Evolutionary conservation across 2,329 filamentous ascomycete genomes (phyloP), one percentile per base, ranked within the genome.

Genomic region (Penicillium sp.): DNA sequence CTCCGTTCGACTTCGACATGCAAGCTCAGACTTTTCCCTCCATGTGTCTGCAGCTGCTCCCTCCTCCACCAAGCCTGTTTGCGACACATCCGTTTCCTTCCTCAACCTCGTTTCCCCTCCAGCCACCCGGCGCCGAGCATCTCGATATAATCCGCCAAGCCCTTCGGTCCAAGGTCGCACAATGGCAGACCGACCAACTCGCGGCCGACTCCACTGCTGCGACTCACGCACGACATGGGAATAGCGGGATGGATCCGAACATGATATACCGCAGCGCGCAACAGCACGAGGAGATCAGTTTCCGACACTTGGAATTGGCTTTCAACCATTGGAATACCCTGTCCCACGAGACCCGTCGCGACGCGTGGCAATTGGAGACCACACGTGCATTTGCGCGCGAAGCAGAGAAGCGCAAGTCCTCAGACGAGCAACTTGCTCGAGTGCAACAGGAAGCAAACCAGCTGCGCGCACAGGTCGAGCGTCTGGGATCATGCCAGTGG

Each of bases 1-100:
- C 77, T 18, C 79, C 84, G 4, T 86, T 86, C 70, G 89, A 93
- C 61, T 95, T 96, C 74, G 90, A 97, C 62, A 88, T 93, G 34
- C 84, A 92, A 57, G 81, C 88, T 6, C 85, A 96, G 69, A 91
- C 91, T 56, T 97, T 96, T 66, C 91, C 92, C 7, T 86, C 89
- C 7, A 81, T 97, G 39, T 91, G 88, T 35, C 82, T 97, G 12
- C 89, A 88, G 60, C 87, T 93, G 61, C 84, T 97, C 1, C 85
- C 88, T 35, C 81, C 89, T 10, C 91, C 92, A 3, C 86, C 90
- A 4, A 94, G 90, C 0, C 79, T 97, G 7, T 93, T 92, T 75
- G 88, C 90, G 10, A 84, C 87, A 0, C 90, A 87, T 7, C 90
- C 91, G 31, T 88, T 95, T 65, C 80, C 91, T 2, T 90, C 88